A percentile compares a stretch with the other conserved stretches of the same genome.
Conservation (phyloP, 768 basidiomycete genomes). For the Exidia glandulosa region DNA sequence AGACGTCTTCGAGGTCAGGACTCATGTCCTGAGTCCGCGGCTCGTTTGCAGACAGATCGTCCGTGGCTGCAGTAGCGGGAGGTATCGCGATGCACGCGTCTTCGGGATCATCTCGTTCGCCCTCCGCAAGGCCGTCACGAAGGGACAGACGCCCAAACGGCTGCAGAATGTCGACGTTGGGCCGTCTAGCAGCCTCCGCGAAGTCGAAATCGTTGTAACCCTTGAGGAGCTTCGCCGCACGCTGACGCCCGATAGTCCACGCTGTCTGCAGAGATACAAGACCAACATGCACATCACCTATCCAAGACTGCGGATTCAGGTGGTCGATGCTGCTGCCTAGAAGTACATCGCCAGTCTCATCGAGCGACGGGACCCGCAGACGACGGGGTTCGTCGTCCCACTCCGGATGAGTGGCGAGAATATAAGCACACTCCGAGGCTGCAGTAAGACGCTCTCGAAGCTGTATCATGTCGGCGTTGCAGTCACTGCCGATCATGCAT, state of each 20-base stretch:
- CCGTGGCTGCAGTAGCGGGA: no score
- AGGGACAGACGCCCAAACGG: no score
- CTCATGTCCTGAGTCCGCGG: no score
- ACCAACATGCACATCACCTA: not conserved
- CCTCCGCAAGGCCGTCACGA: no score
- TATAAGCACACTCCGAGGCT: not conserved
- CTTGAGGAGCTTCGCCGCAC: not conserved
- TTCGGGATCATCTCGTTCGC: no score
- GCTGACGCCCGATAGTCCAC: not conserved
- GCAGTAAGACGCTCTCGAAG: not conserved
- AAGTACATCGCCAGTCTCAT: not conserved
- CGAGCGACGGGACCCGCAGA: not conserved
- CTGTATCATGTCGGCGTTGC: not conserved
- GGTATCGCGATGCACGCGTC: no score
- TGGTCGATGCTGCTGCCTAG: not conserved
- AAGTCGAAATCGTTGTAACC: not conserved
- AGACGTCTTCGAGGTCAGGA: no score
- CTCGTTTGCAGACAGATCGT: no score
- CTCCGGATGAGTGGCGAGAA: not conserved
- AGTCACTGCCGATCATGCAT: not conserved
- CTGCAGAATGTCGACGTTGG: no score
- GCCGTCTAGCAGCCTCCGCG: no score
- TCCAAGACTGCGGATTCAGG: not conserved
- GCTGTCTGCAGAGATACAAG: not conserved
- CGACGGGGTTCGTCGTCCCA: not conserved